phyloP scores from a whole-genome alignment of 1,139 yeast species.

The Pichia sp. region DNA sequence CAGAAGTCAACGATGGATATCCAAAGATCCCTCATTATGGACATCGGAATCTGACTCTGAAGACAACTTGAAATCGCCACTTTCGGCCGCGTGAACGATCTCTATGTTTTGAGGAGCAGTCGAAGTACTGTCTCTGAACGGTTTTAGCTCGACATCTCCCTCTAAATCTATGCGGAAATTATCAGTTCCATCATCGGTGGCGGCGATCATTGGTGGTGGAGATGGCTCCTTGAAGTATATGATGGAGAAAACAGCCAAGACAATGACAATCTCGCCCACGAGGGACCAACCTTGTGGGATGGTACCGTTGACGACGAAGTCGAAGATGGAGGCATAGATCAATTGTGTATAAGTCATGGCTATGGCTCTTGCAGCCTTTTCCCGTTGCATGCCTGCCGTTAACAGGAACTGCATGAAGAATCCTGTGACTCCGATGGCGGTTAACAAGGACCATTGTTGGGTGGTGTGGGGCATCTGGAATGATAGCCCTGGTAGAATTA shows the following conservation, averaged over 20 bases:
- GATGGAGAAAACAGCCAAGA: constrained; percentile 61
- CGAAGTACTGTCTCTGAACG: constrained; percentile 6
- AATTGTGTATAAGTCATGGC: constrained; percentile 72
- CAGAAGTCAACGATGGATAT: background rate
- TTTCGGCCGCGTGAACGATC: background rate
- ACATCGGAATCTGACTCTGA: constrained; percentile 6
- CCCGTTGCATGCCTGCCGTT: constrained; percentile 82
- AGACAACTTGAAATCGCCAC: constrained; percentile 9
- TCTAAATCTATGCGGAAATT: constrained; percentile 6
- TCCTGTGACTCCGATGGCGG: constrained; percentile 67
- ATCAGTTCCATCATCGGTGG: background rate
- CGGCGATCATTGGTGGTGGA: background rate
- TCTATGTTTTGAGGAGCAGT: background rate
- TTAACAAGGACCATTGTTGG: constrained; percentile 63
- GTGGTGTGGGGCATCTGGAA: constrained; percentile 57
- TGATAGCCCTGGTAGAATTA: constrained; percentile 52
- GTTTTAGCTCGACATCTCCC: constrained; percentile 11
- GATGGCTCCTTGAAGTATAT: constrained; percentile 41
- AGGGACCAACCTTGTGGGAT: constrained; percentile 66
- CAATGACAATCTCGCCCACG: constrained; percentile 63
- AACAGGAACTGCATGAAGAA: constrained; percentile 74
- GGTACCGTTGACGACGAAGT: constrained; percentile 65
- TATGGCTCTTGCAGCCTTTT: constrained; percentile 72
- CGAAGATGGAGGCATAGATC: constrained; percentile 78
- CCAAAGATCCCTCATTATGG: background rate